phyloP scores from a whole-genome alignment of 805 yeast genomes.

The Nakazawaea anatomiae region DNA sequence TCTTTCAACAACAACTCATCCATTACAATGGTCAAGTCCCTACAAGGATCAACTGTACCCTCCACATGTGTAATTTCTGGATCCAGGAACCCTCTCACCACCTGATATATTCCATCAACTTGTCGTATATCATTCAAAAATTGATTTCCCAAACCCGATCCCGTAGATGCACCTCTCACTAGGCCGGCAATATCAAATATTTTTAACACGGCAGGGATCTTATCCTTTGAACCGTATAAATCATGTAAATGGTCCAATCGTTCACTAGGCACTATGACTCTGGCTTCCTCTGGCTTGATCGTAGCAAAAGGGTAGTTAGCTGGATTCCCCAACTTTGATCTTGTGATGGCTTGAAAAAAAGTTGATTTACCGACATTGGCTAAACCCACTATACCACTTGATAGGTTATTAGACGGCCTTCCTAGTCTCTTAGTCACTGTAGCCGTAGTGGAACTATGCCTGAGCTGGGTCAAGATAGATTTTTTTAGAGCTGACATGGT shows the following conservation, averaged over 20 bases:
- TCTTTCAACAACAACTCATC: slow-evolving; percentile 94
- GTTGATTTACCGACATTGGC: slow-evolving; percentile 96
- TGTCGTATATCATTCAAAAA: slow-evolving; percentile 95
- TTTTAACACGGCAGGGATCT: slow-evolving; percentile 89
- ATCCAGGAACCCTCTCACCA: slow-evolving; percentile 95
- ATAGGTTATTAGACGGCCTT: slow-evolving; percentile 34
- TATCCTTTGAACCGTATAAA: slow-evolving; percentile 75
- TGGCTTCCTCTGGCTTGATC: slow-evolving; percentile 96
- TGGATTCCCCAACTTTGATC: slow-evolving; percentile 89
- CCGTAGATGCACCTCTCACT: slow-evolving; percentile 93
- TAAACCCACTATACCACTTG: slow-evolving; percentile 87
- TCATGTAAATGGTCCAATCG: slow-evolving; percentile 74
- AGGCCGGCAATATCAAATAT: slow-evolving; percentile 97
- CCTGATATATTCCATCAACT: slow-evolving; percentile 97
- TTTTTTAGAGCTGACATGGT: not conserved
- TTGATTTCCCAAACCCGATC: slow-evolving; percentile 97
- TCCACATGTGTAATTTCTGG: slow-evolving; percentile 97
- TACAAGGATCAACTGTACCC: slow-evolving; percentile 92
- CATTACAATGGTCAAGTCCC: slow-evolving; percentile 87
- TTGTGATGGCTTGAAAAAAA: slow-evolving; percentile 94
- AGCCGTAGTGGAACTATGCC: not conserved
- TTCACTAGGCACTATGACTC: slow-evolving; percentile 88
- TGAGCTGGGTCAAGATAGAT: not conserved
- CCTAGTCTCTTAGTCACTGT: slow-evolving; percentile 17
- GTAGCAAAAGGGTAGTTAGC: slow-evolving; percentile 99